Evolutionary conservation across 352 stramenopile species (phyloP).

Genomic region (Phytophthora capsici): DNA sequence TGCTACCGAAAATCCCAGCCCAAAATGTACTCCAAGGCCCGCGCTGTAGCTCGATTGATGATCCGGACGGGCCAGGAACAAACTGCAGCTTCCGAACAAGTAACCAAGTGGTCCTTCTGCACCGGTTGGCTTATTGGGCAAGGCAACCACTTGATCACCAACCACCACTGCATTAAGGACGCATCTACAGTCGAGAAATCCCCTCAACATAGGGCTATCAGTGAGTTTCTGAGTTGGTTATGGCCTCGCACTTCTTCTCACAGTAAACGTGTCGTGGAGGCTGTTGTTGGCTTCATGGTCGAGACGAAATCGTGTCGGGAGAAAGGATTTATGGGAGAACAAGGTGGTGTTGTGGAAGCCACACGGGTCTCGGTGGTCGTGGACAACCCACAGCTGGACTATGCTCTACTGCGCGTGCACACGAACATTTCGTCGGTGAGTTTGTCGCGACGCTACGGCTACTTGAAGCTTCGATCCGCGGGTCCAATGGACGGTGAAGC

Average conservation of each 20-base stretch:
- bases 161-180: conserved; percentile 68
- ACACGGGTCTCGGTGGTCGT: conserved; percentile 45
- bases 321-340: conserved; percentile 37
- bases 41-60: conserved; percentile 59
- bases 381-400: conserved; percentile 60
- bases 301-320: conserved; percentile 56
- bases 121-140: conserved; percentile 69
- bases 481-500: conserved; percentile 57
- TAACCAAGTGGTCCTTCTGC: conserved; percentile 48
- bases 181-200: conserved; percentile 10
- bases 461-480: conserved; percentile 43
- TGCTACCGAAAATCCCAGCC: conserved; percentile 63
- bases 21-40: conserved; percentile 62
- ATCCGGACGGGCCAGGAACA: conserved; percentile 39
- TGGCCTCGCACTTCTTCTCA: conserved; percentile 15
- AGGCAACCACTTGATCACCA: conserved; percentile 70
- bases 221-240: conserved; percentile 1
- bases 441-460: conserved; percentile 56
- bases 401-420: conserved; percentile 57
- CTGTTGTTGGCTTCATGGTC: conserved; percentile 61
- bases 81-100: conserved; percentile 7
- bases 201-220: conserved; percentile 11
- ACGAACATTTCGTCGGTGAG: conserved; percentile 35
- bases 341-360: conserved; percentile 51
- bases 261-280: conserved; percentile 22